Evolutionary conservation across 176 grass and related monocot species (phyloP).

Genomic region (Triticum urartu): DNA sequence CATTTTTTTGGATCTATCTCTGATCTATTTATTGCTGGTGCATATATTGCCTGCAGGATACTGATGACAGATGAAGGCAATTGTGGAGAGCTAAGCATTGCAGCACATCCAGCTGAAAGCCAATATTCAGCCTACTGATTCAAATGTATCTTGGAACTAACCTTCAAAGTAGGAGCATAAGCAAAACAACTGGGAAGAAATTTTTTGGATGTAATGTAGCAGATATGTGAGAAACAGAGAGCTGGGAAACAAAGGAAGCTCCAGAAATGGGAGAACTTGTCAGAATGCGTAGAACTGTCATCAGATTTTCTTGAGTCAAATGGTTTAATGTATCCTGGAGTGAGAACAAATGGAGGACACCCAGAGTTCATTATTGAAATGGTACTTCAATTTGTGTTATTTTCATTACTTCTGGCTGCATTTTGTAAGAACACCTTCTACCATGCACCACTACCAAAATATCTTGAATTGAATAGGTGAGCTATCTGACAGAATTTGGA

Average conservation of each 20-base stretch:
- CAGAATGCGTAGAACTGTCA: not conserved
- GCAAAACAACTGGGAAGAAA: conserved; percentile 21
- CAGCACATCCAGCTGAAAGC: conserved; percentile 45
- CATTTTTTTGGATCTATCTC: conserved; percentile 17
- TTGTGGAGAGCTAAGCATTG: conserved; percentile 48
- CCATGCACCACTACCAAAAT: not conserved
- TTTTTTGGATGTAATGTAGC: conserved; percentile 36
- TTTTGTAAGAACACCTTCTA: conserved; percentile 13
- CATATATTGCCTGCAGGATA: conserved; percentile 40
- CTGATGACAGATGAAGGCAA: conserved; percentile 55
- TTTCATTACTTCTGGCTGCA: conserved; percentile 12
- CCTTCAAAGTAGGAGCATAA: conserved; percentile 37
- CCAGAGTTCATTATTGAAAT: conserved; percentile 28
- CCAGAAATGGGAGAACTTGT: conserved; percentile 16
- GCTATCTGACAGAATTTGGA: not conserved
- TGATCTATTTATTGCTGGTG: conserved; percentile 16
- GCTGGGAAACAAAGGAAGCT: conserved; percentile 19
- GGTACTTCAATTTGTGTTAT: conserved; percentile 16
- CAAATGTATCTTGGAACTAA: conserved; percentile 41
- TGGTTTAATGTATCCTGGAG: conserved; percentile 23
- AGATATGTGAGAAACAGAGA: conserved; percentile 22
- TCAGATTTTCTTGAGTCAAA: conserved; percentile 14
- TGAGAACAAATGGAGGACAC: not conserved
- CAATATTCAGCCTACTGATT: conserved; percentile 74
- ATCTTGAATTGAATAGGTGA: conserved; percentile 3